Evolutionary conservation across 805 yeast species (phyloP).

Genomic region (Candida fluviatilis): DNA sequence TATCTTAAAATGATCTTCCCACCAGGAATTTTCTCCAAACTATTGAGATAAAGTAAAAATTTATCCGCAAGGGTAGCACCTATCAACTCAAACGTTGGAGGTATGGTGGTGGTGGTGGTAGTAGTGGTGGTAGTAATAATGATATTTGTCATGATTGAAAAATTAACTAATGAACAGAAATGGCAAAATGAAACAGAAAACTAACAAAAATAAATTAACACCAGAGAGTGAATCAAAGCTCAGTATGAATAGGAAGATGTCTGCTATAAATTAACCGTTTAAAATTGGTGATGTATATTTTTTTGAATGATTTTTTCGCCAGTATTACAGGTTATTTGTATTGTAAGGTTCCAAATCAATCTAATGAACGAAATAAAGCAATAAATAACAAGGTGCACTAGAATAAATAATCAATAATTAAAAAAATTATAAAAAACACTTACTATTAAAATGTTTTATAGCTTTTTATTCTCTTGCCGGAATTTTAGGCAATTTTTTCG

Average conservation of each 20-base stretch:
- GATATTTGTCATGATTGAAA: slow-evolving; percentile 4
- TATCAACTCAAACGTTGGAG: slow-evolving; percentile 36
- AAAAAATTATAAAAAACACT: no score
- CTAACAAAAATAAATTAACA: no score
- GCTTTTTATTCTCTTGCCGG: neutral
- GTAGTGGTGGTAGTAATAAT: slow-evolving; percentile 24
- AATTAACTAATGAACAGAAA: neutral
- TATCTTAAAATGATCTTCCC: slow-evolving; percentile 61
- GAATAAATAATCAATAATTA: no score
- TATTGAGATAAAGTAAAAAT: slow-evolving; percentile 32
- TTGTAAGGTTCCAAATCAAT: no score
- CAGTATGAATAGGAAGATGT: no score
- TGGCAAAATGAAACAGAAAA: neutral
- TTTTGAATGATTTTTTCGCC: no score
- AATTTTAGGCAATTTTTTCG: neutral
- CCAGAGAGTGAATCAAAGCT: no score
- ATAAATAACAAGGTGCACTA: no score
- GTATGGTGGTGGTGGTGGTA: slow-evolving; percentile 23
- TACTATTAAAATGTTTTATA: neutral
- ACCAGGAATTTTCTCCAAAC: slow-evolving; percentile 46
- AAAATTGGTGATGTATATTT: no score
- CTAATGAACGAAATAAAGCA: no score
- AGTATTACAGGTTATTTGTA: no score
- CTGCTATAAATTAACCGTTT: no score
- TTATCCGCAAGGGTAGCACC: slow-evolving; percentile 28